phyloP scores from a whole-genome alignment of 2,329 filamentous ascomycete genomes.

The Fusarium sp. region DNA sequence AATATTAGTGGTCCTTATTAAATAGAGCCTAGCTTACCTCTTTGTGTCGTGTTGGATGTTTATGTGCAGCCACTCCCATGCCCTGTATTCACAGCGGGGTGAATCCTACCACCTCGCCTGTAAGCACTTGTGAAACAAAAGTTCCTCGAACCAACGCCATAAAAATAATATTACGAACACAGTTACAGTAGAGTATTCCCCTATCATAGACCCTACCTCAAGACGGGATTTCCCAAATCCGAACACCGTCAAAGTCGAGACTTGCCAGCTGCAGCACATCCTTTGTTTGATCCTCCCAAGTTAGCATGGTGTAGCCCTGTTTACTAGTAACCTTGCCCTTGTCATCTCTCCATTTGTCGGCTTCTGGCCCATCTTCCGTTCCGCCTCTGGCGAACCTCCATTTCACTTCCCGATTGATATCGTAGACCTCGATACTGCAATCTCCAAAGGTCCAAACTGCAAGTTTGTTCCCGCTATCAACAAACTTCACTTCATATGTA shows the following conservation, averaged over 20 bases:
- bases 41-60: too few relatives aligned
- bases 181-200: too few relatives aligned
- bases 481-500: conserved; percentile 8
- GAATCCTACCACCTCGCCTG: not conserved
- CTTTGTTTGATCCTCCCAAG: conserved; percentile 14
- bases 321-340: conserved; percentile 23
- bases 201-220: not conserved
- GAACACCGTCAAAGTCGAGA: conserved; percentile 29
- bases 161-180: not conserved
- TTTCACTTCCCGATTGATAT: conserved; percentile 12
- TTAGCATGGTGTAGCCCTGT: conserved; percentile 12
- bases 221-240: conserved; percentile 30
- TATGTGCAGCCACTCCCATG: too few relatives aligned
- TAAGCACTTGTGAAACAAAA: not conserved
- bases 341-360: conserved; percentile 22
- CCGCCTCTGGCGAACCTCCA: conserved; percentile 33
- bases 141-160: not conserved
- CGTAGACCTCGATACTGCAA: conserved; percentile 26
- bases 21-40: too few relatives aligned
- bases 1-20: too few relatives aligned
- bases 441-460: conserved; percentile 14
- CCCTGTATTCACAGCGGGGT: not conserved
- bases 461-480: conserved; percentile 26
- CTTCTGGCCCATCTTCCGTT: conserved; percentile 10
- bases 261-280: conserved; percentile 3